Evolutionary conservation across 495 filamentous ascomycete species (phyloP).

Genomic region (Amphirosellinia nigrospora): DNA sequence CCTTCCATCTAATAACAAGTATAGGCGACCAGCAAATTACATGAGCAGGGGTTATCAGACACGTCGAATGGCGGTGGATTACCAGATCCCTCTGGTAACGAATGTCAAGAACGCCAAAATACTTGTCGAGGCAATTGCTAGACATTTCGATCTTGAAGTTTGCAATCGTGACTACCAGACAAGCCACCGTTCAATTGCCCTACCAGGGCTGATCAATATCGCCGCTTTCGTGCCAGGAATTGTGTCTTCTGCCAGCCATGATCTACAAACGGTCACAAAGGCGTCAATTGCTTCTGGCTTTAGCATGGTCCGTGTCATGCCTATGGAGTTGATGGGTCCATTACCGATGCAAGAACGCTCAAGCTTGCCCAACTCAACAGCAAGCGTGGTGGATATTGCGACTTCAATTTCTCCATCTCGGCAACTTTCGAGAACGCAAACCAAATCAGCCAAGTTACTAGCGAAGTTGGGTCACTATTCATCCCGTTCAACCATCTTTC

Average conservation of each 20-base stretch:
- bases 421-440: constrained; percentile 79
- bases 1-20: constrained; percentile 95
- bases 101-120: constrained; percentile 99
- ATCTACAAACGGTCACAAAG: constrained; percentile 73
- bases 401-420: constrained; percentile 86
- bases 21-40: constrained; percentile 93
- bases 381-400: constrained; percentile 70
- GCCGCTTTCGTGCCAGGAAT: constrained; percentile 81
- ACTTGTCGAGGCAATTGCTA: constrained; percentile 88
- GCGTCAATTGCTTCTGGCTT: constrained; percentile 80
- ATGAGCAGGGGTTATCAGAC: constrained; percentile 97
- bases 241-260: constrained; percentile 65
- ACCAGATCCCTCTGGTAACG: constrained; percentile 94
- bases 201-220: constrained; percentile 80
- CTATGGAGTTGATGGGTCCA: constrained; percentile 71
- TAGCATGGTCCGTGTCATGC: constrained; percentile 84
- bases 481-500: constrained; percentile 88
- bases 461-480: constrained; percentile 83
- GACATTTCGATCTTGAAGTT: constrained; percentile 83
- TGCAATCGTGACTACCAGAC: constrained; percentile 87
- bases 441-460: constrained; percentile 72
- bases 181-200: constrained; percentile 75
- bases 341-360: constrained; percentile 74
- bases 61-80: constrained; percentile 97
- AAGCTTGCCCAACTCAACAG: constrained; percentile 79